Percentiles rank a stretch among this genome's conserved stretches.
Conservation (phyloP, 257 asterid species). For the Petunia axillaris region DNA sequence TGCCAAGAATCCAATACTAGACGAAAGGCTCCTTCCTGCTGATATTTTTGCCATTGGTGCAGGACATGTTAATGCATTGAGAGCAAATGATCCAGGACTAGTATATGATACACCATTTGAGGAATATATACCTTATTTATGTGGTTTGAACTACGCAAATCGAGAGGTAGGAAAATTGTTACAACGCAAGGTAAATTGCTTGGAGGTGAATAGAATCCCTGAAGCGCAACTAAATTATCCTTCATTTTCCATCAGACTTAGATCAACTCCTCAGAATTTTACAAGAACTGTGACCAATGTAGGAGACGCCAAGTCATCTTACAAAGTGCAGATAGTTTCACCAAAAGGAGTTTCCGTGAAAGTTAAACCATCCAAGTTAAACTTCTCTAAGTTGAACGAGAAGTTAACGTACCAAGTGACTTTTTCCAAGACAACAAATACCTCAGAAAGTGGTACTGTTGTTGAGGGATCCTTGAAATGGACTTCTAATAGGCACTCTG, state of each 20-base stretch:
- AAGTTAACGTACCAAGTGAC: constrained; percentile 47
- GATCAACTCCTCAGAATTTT: constrained; percentile 34
- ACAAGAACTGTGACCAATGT: constrained; percentile 51
- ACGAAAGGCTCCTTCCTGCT: constrained; percentile 42
- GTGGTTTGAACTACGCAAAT: constrained; percentile 49
- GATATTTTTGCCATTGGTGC: constrained; percentile 43
- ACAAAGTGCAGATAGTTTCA: constrained; percentile 29
- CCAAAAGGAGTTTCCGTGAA: constrained; percentile 36
- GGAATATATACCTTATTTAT: constrained; percentile 52
- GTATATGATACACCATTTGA: constrained; percentile 47
- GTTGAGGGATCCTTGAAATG: constrained; percentile 50
- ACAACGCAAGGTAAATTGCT: constrained; percentile 37
- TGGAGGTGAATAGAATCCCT: constrained; percentile 28
- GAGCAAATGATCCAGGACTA: constrained; percentile 54
- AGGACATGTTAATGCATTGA: constrained; percentile 55
- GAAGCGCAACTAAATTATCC: constrained; percentile 36
- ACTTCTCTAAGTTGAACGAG: constrained; percentile 34
- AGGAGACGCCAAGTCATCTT: constrained; percentile 41
- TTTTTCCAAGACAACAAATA: constrained; percentile 5
- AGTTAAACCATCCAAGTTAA: constrained; percentile 40
- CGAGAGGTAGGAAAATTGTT: constrained; percentile 27
- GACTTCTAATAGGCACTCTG: constrained; percentile 40
- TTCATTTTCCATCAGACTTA: constrained; percentile 28
- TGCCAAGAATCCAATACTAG: constrained; percentile 33
- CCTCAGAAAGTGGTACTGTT: not conserved